A percentile compares a stretch with the other conserved stretches of the same genome.
phyloP scores from a whole-genome alignment of 2,329 filamentous ascomycete species.

The Alternaria brassicae region DNA sequence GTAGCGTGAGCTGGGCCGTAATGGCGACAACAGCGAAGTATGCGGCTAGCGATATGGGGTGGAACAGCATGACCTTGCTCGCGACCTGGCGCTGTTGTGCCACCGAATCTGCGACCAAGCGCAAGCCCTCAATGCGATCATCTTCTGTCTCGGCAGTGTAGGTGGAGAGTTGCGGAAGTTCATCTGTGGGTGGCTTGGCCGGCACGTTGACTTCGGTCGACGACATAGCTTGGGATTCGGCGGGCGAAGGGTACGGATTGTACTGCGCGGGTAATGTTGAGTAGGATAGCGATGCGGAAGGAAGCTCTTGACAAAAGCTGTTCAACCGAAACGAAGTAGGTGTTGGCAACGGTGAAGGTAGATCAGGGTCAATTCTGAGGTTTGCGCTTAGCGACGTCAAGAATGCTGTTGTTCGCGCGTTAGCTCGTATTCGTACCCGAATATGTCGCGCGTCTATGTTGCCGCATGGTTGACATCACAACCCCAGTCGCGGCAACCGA shows the following conservation, averaged over 20 bases:
- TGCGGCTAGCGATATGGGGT: constrained; percentile 48
- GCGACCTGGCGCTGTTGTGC: constrained; percentile 80
- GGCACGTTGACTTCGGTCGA: constrained; percentile 40
- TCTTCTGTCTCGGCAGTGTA: constrained; percentile 58
- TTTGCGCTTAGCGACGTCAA: constrained; percentile 83
- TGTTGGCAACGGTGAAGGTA: constrained; percentile 68
- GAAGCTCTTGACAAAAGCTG: constrained; percentile 62
- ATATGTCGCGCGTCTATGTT: neutral
- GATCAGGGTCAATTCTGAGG: constrained; percentile 67
- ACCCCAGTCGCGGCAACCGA: constrained; percentile 15
- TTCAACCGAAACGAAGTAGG: constrained; percentile 64
- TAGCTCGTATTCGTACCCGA: constrained; percentile 14
- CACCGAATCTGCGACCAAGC: constrained; percentile 79
- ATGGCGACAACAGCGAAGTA: constrained; percentile 51
- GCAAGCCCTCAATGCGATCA: constrained; percentile 72
- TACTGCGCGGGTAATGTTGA: constrained; percentile 52
- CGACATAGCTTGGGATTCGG: constrained; percentile 48
- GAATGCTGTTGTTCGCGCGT: constrained; percentile 66
- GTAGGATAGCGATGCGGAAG: constrained; percentile 54
- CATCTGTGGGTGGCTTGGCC: constrained; percentile 27
- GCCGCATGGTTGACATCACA: constrained; percentile 3
- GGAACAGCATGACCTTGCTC: constrained; percentile 61
- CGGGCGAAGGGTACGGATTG: constrained; percentile 45
- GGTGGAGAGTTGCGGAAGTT: constrained; percentile 67
- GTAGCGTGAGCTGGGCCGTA: constrained; percentile 51